Base-by-base conservation (phyloP, 495 filamentous ascomycete species). In the Xylaria grammica region DNA sequence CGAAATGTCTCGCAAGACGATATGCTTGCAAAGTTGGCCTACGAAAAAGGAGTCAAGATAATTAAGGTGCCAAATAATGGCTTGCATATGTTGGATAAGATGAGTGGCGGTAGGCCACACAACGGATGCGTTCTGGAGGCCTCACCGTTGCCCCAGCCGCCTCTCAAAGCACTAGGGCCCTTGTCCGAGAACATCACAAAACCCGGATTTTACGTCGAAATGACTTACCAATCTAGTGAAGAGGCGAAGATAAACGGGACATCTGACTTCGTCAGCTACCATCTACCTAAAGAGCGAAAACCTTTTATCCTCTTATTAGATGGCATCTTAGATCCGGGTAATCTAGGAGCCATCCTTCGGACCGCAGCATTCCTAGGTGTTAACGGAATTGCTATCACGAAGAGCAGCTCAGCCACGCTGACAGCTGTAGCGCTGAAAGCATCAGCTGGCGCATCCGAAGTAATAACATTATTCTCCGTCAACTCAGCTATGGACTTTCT, bases 71-170 rank as follows among this genome's bases (percentile, higher is more conserved):
- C 78, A 36, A 75, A 77, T 1, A 79, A 78, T 9, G 86, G 84
- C 3, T 73, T 89, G 34, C 80, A 84, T 0, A 71, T 94, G 24
- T 79, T 99, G 74, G 90, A 97, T 72, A 94, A 90, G 74, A 91
- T 96, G 89, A 88, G 87, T 65, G 80, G 77, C 17, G 87, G 87
- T n/a, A 84, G 95, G 59, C 92, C 94, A 34, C 95, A 99, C 73
- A 99, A 97, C 74, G 90, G 94, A 58, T 93, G 89, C 71, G 80
- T 98, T 42, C 84, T 99, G 27, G 95, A 99, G 76, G 88, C 89
- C 24, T 96, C 93, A 0, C 91, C 90, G 9, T 76, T 98, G 27
- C 92, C 91, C 0, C 86, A 87, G 66, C 78, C 87, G 0, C 94
- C 94, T 2, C 79, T 97, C 22, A 80, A 79, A 27, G 72, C 81